Conservation (phyloP, 768 basidiomycete species). For the Suillus placidus region DNA sequence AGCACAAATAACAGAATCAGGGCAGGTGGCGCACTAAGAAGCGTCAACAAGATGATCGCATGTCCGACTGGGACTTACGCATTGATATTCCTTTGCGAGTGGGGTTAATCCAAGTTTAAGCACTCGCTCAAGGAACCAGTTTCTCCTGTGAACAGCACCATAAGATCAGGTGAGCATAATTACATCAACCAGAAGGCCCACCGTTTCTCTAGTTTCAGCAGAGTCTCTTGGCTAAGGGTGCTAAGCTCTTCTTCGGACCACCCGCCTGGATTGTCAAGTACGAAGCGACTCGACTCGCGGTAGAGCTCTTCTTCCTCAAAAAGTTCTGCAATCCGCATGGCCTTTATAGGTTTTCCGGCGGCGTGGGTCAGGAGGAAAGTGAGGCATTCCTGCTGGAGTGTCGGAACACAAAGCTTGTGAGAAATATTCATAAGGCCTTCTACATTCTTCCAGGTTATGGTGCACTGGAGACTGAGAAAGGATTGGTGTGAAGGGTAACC, state of each 20-base stretch:
- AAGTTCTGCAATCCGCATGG: conserved; percentile 88
- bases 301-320: conserved; percentile 91
- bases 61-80: conserved; percentile 52
- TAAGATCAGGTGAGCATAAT: not conserved
- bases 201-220: conserved; percentile 90
- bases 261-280: conserved; percentile 89
- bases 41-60: not conserved
- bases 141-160: conserved; percentile 54
- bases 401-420: conserved; percentile 83
- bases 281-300: conserved; percentile 88
- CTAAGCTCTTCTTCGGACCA: conserved; percentile 81
- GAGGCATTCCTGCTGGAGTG: conserved; percentile 80
- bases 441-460: conserved; percentile 95
- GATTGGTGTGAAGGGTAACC: conserved; percentile 3
- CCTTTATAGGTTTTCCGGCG: conserved; percentile 90
- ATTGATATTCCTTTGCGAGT: conserved; percentile 94
- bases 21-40: conserved; percentile 77
- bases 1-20: conserved; percentile 78
- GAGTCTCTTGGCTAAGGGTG: conserved; percentile 79
- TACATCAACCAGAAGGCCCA: conserved; percentile 28
- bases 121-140: conserved; percentile 94
- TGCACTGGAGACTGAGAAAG: conserved; percentile 72
- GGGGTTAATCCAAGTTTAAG: conserved; percentile 86
- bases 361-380: conserved; percentile 91
- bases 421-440: conserved; percentile 90